Base-by-base conservation (phyloP, 495 filamentous ascomycete species). In the Pseudomonodictys pantanalensis region DNA sequence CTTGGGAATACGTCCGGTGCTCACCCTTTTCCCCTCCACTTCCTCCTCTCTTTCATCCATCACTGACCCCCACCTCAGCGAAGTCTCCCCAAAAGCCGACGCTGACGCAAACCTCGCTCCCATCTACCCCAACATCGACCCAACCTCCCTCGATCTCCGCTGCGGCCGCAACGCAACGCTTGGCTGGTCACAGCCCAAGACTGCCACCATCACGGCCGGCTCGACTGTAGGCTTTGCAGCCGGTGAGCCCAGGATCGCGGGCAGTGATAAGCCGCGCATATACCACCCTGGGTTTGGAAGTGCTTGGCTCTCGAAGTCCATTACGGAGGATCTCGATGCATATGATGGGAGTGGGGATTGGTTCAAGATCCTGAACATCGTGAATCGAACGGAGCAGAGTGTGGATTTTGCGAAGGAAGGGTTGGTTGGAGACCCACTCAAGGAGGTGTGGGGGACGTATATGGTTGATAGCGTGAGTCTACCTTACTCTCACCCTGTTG, bases 1-100 rank as follows among this genome's bases (percentile, higher is more conserved):
- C 58, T 7, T 61, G 41, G 41, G 58, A 61, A 42, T 61, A 61
- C 41, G 30, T 61, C 24, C 58, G 58, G 56, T 60, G 35, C 4
- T 2, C 22, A 26, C 46, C 18, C 29, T 3, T 44, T 12, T 35
- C 29, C 43, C 20, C 42, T 9, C 48, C 48, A 20, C 28, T 23
- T 38, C 11, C 9, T 29, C 45, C 6, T 25, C 5, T 23, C 18
- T 25, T 28, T 9, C 41, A n/a, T n/a, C n/a, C n/a, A n/a, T n/a
- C 5, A 49, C 45, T 49, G 5, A 49, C 45, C 45, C 5, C 22
- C 22, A 4, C 9, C n/a, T 29, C 11, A 49, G 45, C 29, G 48
- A 52, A 38, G 29, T 54, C 51, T 44, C 41, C 44, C 4, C 9
- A 7, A 18, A n/a, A 3, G 24, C 10, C 46, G 28, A 26, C 9